A percentile compares a stretch with the other conserved stretches of the same genome.
phyloP scores from a whole-genome alignment of 169 alveolate species.

The Plasmodium adleri region DNA sequence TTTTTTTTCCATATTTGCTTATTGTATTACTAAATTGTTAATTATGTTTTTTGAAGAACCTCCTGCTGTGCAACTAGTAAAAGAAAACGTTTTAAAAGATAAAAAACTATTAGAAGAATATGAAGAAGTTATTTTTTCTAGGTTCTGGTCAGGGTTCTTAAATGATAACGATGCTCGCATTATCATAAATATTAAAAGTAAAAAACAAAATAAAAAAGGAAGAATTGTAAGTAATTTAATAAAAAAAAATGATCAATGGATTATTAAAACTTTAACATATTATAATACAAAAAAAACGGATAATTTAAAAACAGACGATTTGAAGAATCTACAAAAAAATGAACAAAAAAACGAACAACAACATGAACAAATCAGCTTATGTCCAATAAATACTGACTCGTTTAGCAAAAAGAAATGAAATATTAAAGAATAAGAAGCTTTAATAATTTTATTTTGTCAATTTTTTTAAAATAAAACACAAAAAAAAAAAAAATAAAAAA shows the following conservation, averaged over 20 bases:
- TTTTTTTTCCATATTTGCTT: conserved; percentile 35
- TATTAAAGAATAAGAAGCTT: background rate
- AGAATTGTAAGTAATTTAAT: conserved; percentile 38
- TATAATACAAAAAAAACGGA: conserved; percentile 54
- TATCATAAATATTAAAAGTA: conserved; percentile 36
- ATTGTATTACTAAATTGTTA: conserved; percentile 24
- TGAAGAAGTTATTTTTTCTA: conserved; percentile 33
- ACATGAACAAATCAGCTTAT: background rate
- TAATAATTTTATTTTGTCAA: background rate
- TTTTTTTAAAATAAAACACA: background rate
- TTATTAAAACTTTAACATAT: conserved; percentile 62
- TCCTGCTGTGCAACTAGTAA: conserved; percentile 20
- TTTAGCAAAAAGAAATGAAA: conserved; percentile 12
- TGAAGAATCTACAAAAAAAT: conserved; percentile 19
- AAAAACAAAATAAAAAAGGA: conserved; percentile 25
- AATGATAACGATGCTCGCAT: conserved; percentile 37
- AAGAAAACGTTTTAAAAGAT: conserved; percentile 52
- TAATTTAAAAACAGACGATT: conserved; percentile 59
- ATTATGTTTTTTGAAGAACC: conserved; percentile 58
- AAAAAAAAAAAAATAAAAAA: background rate
- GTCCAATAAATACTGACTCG: conserved; percentile 24
- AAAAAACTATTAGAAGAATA: conserved; percentile 44
- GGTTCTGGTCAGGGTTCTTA: conserved; percentile 53
- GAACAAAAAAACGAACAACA: background rate
- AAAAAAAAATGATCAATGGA: conserved; percentile 48